These are phyloP conservation scores for Austroboletus novae-zelandiae DNA, from an alignment of 1,284 basidiomycete species.

Conservation along the genomic window DNA sequence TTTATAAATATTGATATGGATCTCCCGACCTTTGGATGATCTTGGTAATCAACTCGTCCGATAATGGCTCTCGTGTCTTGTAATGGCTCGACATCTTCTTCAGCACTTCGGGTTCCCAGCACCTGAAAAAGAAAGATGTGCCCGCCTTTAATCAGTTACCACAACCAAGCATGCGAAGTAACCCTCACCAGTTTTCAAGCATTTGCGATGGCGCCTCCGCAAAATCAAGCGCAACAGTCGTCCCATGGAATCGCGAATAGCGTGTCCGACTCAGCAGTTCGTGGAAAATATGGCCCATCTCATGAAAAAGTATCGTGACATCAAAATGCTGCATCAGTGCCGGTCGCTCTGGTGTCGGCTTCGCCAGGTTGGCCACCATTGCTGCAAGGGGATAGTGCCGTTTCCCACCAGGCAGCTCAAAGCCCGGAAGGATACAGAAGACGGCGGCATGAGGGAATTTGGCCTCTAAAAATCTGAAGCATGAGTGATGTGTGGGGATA, in stretches of 20 bases:
- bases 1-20: slow-evolving; percentile 21
- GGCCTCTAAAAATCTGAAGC: slow-evolving; percentile 40
- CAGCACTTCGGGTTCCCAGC: slow-evolving; percentile 77
- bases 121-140: slow-evolving; percentile 38
- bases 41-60: slow-evolving; percentile 67
- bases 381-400: slow-evolving; percentile 72
- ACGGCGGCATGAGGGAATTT: slow-evolving; percentile 89
- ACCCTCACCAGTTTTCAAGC: slow-evolving; percentile 79
- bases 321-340: slow-evolving; percentile 83
- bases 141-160: too few species aligned
- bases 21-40: slow-evolving; percentile 57
- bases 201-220: slow-evolving; percentile 88
- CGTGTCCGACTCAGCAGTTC: slow-evolving; percentile 71
- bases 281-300: slow-evolving; percentile 89
- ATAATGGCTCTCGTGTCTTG: slow-evolving; percentile 67
- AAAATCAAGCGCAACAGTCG: slow-evolving; percentile 77
- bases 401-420: slow-evolving; percentile 48
- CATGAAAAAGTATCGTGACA: slow-evolving; percentile 78
- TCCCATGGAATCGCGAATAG: slow-evolving; percentile 79
- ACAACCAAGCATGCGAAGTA: too few species aligned
- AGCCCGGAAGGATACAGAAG: slow-evolving; percentile 71
- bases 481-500: not conserved
- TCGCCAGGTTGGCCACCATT: slow-evolving; percentile 88
- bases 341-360: slow-evolving; percentile 74
- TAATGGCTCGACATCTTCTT: slow-evolving; percentile 70